phyloP scores from a whole-genome alignment of 164 flowering plant species.

The Piper longum region DNA sequence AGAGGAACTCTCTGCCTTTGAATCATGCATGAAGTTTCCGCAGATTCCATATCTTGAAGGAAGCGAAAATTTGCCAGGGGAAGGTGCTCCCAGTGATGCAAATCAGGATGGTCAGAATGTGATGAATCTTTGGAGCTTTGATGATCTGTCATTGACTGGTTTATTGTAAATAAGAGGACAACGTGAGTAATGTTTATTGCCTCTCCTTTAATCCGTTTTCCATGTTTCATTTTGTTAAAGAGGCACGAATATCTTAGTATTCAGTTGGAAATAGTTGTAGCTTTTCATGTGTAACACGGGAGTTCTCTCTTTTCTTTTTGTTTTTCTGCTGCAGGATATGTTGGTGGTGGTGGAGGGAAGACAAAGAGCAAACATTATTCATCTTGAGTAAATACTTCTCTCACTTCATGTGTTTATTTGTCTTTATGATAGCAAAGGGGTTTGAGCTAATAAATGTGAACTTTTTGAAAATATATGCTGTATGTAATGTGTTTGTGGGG shows the following conservation, averaged over 20 bases:
- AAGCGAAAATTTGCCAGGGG: conserved; percentile 51
- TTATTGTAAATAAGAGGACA: neutral
- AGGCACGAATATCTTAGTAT: neutral
- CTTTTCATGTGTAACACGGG: neutral
- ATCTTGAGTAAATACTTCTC: neutral
- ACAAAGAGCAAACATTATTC: neutral
- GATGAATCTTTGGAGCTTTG: conserved; percentile 81
- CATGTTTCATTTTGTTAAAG: neutral
- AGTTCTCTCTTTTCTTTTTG: neutral
- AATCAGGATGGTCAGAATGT: conserved; percentile 46
- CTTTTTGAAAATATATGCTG: neutral
- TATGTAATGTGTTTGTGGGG: neutral
- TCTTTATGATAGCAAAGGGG: neutral
- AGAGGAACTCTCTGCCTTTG: conserved; percentile 64
- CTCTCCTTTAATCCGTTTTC: neutral
- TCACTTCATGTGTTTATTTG: neutral
- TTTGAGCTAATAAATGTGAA: neutral
- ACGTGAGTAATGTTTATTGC: neutral
- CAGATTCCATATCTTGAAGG: conserved; percentile 59
- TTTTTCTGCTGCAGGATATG: neutral
- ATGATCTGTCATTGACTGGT: conserved; percentile 18
- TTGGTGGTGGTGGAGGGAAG: neutral
- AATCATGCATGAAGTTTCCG: conserved; percentile 59
- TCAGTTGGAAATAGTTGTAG: neutral
- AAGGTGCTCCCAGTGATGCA: conserved; percentile 42